phyloP scores from a whole-genome alignment of 2,329 filamentous ascomycete species.

The Aspergillus puulaauensis region DNA sequence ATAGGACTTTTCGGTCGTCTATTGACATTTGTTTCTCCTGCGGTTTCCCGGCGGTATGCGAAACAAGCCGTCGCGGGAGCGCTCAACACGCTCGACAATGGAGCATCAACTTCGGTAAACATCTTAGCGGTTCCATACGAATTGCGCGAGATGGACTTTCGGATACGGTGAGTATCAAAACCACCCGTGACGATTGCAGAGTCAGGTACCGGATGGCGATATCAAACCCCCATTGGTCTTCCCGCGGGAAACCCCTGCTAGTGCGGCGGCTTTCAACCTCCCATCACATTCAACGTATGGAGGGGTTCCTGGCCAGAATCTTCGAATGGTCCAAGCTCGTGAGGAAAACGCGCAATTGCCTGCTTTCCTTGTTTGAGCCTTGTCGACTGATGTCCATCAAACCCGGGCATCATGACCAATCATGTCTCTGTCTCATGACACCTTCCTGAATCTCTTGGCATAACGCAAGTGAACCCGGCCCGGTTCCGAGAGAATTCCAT shows the following conservation, averaged over 20 bases:
- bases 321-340: background rate
- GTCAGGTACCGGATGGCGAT: slow-evolving; percentile 5
- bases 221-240: slow-evolving; percentile 7
- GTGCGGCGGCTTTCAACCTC: background rate
- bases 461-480: background rate
- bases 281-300: background rate
- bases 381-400: background rate
- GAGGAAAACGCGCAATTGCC: background rate
- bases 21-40: background rate
- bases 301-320: background rate
- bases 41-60: background rate
- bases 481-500: background rate
- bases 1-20: background rate
- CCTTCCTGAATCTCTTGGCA: slow-evolving; percentile 4
- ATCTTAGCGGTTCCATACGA: background rate
- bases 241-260: slow-evolving; percentile 16
- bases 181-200: background rate
- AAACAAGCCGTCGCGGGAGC: background rate
- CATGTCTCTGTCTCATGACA: slow-evolving; percentile 1
- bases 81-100: background rate
- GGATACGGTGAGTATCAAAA: background rate
- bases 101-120: background rate
- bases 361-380: background rate
- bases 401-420: background rate
- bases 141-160: background rate